Evolutionary conservation across 2,329 filamentous ascomycete species (phyloP).

Genomic region (Beauveria medogensis): DNA sequence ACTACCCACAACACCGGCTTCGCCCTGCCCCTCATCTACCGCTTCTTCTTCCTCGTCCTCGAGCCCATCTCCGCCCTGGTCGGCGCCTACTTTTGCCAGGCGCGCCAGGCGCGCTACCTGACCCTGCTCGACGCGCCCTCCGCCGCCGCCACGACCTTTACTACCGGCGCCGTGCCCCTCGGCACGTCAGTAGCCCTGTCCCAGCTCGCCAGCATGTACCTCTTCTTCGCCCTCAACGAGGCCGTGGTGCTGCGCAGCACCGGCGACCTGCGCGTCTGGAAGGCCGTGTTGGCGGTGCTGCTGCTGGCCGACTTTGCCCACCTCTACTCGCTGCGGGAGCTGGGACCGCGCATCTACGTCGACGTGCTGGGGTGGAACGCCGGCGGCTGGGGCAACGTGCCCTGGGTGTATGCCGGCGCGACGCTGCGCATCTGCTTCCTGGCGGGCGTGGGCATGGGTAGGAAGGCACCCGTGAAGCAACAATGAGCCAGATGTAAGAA

Average conservation of each 20-base stretch:
- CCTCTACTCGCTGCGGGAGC: conserved; percentile 53
- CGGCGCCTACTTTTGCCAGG: conserved; percentile 45
- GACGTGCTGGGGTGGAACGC: conserved; percentile 54
- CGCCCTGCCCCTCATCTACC: conserved; percentile 53
- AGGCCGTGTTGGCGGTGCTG: conserved; percentile 55
- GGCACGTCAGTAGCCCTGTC: conserved; percentile 60
- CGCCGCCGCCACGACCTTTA: conserved; percentile 26
- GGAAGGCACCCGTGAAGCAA: conserved; percentile 14
- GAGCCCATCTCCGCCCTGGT: conserved; percentile 51
- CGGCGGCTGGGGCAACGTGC: conserved; percentile 61
- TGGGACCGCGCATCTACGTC: conserved; percentile 58
- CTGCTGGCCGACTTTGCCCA: conserved; percentile 72
- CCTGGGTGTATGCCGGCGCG: conserved; percentile 62
- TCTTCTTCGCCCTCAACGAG: conserved; percentile 71
- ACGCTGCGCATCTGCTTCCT: conserved; percentile 52
- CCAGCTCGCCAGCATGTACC: conserved; percentile 71
- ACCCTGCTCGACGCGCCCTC: conserved; percentile 51
- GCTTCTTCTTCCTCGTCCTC: conserved; percentile 66
- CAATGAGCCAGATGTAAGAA: not conserved
- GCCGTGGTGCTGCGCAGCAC: conserved; percentile 66
- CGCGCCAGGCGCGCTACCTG: conserved; percentile 50
- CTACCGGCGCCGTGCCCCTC: conserved; percentile 35
- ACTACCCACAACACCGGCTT: conserved; percentile 23
- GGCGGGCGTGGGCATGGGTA: conserved; percentile 42
- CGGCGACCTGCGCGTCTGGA: conserved; percentile 61